Base-by-base conservation (phyloP, 1,284 basidiomycete genomes). In the Meira nashicola region DNA sequence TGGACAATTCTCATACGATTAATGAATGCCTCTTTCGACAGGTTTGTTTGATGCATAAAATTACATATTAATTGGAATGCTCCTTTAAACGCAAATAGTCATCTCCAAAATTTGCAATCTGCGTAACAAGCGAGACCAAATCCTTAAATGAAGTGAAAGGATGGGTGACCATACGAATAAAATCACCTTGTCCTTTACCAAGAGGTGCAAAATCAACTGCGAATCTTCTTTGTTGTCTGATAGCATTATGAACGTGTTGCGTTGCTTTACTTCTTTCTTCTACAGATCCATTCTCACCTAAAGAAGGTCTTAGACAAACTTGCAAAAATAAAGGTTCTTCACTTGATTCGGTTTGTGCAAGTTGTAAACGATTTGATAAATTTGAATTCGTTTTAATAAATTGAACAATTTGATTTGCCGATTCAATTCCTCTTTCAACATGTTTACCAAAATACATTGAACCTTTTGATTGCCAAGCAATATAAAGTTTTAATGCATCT, bases 401-500 rank as follows among this genome's bases (percentile, higher is more conserved):
- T 10, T 63, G 60, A 14, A 67, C 71, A 19, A 76, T 49, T 11
- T 57, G 39, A 0, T 55, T 53, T 8, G 73, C 74, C 0, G 66
- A 56, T 28, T 28, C 25, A 0, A 76, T 49, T 4, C 72, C 79
- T 0, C 53, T 63, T 9, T 71, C 76, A 21, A 81, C 67, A 17
- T 76, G 70, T 0, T 28, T 17, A 11, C 73, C 77, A 28, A 80
- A 65, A 2, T 77, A 78, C 0, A 53, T 49, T 12, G 69, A 66
- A 39, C 79, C 79, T 55, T 77, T 75, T 17, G 76, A 73, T n/a
- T 70, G 59, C 80, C 80, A 80, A 23, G 76, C 70, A 15, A 80
- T 67, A 71, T 77, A 80, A 44, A 81, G 63, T 59, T 81, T 81
- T 56, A 81, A 66, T 0, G 78, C 75, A 52, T 81, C 80, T 10